Percentiles rank a stretch among this genome's conserved stretches.
Conservation (phyloP, 2,329 filamentous ascomycete genomes). For the Davidsoniella australis region DNA sequence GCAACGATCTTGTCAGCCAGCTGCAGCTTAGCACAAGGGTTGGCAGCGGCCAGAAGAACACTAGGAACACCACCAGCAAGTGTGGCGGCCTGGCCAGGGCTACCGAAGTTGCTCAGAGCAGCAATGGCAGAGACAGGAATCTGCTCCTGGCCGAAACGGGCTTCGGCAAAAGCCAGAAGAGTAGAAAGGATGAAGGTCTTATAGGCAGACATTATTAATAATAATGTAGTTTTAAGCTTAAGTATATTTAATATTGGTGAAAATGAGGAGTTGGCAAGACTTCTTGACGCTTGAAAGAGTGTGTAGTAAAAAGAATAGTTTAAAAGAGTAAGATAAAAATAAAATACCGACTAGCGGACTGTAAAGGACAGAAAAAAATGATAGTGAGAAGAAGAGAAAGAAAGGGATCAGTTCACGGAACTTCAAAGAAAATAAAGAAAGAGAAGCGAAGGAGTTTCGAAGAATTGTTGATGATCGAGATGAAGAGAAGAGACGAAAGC, state of each 20-base stretch:
- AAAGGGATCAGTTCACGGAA: conserved; percentile 10
- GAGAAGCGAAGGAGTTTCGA: conserved; percentile 9
- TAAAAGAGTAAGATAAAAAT: conserved; percentile 17
- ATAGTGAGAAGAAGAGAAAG: conserved; percentile 1
- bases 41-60: conserved; percentile 45
- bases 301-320: conserved; percentile 22
- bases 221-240: not conserved
- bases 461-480: not conserved
- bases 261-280: conserved; percentile 17
- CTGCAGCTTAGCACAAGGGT: conserved; percentile 48
- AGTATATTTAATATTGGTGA: conserved; percentile 2
- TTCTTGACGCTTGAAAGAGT: conserved; percentile 19
- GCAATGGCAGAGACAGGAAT: conserved; percentile 36
- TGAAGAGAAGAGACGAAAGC: not conserved
- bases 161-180: conserved; percentile 29
- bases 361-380: conserved; percentile 15
- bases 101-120: conserved; percentile 35
- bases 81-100: conserved; percentile 42
- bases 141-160: conserved; percentile 49
- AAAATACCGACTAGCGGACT: conserved; percentile 9
- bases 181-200: conserved; percentile 24
- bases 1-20: conserved; percentile 48
- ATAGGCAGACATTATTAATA: conserved; percentile 24
- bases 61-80: conserved; percentile 44
- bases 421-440: conserved; percentile 10